Evolutionary conservation across 2,329 filamentous ascomycete genomes (phyloP).

Genomic region (Fusarium sp.): DNA sequence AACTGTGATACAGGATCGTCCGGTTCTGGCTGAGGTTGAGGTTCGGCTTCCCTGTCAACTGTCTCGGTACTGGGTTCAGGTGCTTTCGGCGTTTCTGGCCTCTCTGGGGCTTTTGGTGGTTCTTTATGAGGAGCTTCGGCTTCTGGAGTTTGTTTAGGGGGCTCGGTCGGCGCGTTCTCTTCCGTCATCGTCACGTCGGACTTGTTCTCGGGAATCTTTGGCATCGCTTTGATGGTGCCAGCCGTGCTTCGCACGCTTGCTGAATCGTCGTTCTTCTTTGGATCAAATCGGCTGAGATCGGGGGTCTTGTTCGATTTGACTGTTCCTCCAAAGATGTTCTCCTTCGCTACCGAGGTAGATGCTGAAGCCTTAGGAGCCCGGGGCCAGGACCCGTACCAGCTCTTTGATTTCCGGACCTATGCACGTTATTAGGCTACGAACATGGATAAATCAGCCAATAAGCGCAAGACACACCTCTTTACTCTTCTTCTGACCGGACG

Average conservation of each 20-base stretch:
- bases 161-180: conserved; percentile 24
- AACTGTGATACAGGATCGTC: neutral
- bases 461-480: conserved; percentile 27
- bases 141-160: conserved; percentile 14
- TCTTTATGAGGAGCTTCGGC: conserved; percentile 8
- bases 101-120: conserved; percentile 1
- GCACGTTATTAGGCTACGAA: conserved; percentile 10
- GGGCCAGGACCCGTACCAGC: conserved; percentile 75
- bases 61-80: conserved; percentile 1
- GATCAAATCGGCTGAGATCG: conserved; percentile 65
- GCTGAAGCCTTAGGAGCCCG: conserved; percentile 66
- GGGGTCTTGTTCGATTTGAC: conserved; percentile 58
- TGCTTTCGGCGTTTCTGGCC: conserved; percentile 4
- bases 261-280: conserved; percentile 52
- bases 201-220: conserved; percentile 43
- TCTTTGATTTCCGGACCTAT: conserved; percentile 65
- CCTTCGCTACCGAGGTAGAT: conserved; percentile 70
- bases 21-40: conserved; percentile 1
- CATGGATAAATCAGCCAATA: neutral
- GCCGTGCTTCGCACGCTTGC: conserved; percentile 46
- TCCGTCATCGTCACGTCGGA: conserved; percentile 31
- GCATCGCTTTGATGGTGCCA: conserved; percentile 36
- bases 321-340: conserved; percentile 70
- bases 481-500: conserved; percentile 13
- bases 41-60: conserved; percentile 1